phyloP scores from a whole-genome alignment of 176 grass and related monocot species.

The Oryza coarctata region DNA sequence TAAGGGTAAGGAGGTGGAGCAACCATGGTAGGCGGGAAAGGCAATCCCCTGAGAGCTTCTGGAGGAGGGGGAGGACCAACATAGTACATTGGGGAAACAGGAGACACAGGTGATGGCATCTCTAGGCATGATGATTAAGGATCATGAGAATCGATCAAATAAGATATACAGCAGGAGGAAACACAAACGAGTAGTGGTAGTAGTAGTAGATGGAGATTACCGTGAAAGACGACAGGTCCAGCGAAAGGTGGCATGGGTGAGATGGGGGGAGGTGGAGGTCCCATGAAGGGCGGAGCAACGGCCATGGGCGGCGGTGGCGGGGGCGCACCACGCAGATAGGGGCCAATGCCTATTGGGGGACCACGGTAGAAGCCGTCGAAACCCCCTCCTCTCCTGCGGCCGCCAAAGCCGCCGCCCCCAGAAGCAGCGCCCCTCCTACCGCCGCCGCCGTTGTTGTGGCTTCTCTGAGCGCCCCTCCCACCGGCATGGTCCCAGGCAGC shows the following conservation, averaged over 20 bases:
- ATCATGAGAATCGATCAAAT: background rate
- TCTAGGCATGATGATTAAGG: constrained; percentile 40
- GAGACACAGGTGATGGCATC: constrained; percentile 50
- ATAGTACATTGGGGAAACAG: constrained; percentile 71
- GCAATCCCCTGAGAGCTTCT: constrained; percentile 52
- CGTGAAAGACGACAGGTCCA: constrained; percentile 50
- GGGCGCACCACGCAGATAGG: constrained; percentile 41
- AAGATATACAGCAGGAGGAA: no score
- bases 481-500: constrained; percentile 44
- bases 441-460: constrained; percentile 20
- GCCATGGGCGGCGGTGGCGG: constrained; percentile 39
- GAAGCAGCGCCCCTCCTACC: constrained; percentile 22
- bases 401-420: background rate
- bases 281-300: constrained; percentile 42
- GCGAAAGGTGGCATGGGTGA: constrained; percentile 32
- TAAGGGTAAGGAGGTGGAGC: constrained; percentile 54
- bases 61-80: constrained; percentile 58
- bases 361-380: constrained; percentile 53
- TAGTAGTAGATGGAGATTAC: background rate
- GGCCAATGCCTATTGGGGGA: constrained; percentile 22
- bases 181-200: no score
- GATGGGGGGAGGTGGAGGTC: constrained; percentile 32
- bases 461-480: constrained; percentile 28
- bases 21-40: constrained; percentile 60
- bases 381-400: constrained; percentile 38